Percentiles rank a stretch among this genome's conserved stretches.
Conservation (phyloP, 345 rosid genomes). For the Schrenkiella parvula region DNA sequence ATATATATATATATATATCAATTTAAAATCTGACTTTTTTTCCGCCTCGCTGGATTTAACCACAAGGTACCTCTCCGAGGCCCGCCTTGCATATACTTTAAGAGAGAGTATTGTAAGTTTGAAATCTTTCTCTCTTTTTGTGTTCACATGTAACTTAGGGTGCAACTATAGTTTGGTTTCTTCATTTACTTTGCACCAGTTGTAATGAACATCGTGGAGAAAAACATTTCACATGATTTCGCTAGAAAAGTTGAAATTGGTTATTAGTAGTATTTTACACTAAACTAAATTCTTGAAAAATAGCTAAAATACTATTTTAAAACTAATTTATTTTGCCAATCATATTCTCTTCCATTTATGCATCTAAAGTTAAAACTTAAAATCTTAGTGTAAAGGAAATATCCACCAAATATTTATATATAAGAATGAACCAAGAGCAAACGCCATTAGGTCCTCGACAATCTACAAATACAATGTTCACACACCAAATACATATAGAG, state of each 20-base stretch:
- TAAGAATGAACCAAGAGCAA: neutral
- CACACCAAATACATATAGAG: constrained; percentile 12
- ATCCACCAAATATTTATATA: neutral
- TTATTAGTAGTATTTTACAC: neutral
- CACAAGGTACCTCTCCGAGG: neutral
- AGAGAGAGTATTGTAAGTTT: neutral
- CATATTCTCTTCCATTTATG: neutral
- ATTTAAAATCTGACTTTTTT: neutral
- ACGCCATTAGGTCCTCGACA: neutral
- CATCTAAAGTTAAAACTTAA: neutral
- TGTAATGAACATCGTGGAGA: neutral
- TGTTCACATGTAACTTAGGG: neutral
- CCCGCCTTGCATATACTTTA: neutral
- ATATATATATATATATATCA: no score
- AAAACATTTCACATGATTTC: neutral
- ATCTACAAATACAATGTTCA: constrained; percentile 8
- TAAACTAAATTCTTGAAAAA: neutral
- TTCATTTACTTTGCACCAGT: neutral
- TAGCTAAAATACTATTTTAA: no score
- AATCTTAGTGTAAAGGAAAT: neutral
- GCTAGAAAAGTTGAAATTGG: neutral
- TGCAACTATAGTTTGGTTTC: neutral
- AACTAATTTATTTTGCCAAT: no score
- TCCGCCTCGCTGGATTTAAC: neutral
- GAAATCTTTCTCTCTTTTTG: neutral